These are phyloP conservation scores for Francoa sonchifolia DNA, from an alignment of 441 rosid species.

Conservation along the genomic window DNA sequence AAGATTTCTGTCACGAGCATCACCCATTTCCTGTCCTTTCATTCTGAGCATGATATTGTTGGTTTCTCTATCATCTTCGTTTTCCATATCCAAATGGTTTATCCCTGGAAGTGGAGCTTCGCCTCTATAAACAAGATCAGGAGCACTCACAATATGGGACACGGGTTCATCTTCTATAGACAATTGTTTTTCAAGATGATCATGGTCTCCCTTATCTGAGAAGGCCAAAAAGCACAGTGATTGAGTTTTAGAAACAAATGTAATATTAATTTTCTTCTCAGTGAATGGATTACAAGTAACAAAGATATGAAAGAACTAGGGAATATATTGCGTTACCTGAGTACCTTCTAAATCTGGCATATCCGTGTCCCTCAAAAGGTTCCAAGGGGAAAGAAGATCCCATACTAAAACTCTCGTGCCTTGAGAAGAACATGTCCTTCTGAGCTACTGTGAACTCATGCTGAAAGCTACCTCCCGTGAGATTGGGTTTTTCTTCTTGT, in stretches of 20 bases:
- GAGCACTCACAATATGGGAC: constrained; percentile 10
- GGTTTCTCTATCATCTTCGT: constrained; percentile 13
- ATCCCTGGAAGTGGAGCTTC: constrained; percentile 10
- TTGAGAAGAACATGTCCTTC: constrained; percentile 42
- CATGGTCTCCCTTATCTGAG: constrained; percentile 30
- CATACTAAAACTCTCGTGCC: constrained; percentile 70
- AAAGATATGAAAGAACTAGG: background rate
- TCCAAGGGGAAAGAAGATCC: constrained; percentile 33
- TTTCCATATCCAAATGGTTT: constrained; percentile 6
- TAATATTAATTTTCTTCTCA: background rate
- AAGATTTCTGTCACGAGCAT: constrained; percentile 17
- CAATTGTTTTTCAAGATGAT: constrained; percentile 15
- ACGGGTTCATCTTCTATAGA: constrained; percentile 14
- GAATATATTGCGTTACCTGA: constrained; percentile 18
- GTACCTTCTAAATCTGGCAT: constrained; percentile 12
- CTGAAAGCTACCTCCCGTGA: constrained; percentile 54
- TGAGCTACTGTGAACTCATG: constrained; percentile 41
- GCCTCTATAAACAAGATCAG: constrained; percentile 20
- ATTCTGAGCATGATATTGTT: constrained; percentile 5
- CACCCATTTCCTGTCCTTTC: constrained; percentile 16
- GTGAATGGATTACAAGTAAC: background rate
- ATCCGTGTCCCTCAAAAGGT: constrained; percentile 4
- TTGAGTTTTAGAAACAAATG: background rate
- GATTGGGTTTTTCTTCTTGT: constrained; percentile 62
- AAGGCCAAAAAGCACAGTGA: background rate